Percentiles rank a stretch among this genome's conserved stretches.
Evolutionary conservation across 192 early-diverging fungal species (phyloP).

Genomic region (Rhizophagus sp.): DNA sequence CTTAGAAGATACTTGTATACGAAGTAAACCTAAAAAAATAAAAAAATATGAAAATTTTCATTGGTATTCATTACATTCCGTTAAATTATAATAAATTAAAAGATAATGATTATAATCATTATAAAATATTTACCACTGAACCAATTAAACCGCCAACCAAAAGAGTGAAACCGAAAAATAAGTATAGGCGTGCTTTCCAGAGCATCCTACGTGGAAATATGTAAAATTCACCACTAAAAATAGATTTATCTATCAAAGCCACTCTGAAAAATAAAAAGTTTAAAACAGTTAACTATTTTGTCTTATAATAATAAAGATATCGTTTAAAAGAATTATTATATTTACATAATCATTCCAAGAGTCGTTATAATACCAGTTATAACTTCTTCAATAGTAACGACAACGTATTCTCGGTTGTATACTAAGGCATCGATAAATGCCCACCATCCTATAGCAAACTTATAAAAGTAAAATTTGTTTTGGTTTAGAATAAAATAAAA

Average conservation of each 20-base stretch:
- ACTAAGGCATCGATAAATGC: constrained; percentile 9
- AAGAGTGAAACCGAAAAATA: constrained; percentile 15
- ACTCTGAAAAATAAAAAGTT: not conserved
- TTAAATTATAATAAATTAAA: not conserved
- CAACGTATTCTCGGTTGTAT: not conserved
- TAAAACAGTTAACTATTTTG: too few relatives aligned
- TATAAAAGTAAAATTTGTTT: not conserved
- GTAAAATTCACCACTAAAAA: not conserved
- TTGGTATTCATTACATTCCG: not conserved
- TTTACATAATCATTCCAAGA: constrained; percentile 17
- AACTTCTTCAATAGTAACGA: not conserved
- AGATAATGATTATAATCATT: too few relatives aligned
- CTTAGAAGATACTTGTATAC: not conserved
- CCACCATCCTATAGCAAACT: constrained; percentile 20
- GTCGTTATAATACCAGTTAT: constrained; percentile 4
- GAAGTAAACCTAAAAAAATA: not conserved
- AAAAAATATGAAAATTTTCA: not conserved
- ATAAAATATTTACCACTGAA: constrained; percentile 12
- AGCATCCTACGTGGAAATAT: not conserved
- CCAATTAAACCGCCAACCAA: constrained; percentile 5
- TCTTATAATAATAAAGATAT: too few relatives aligned
- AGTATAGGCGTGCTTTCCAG: constrained; percentile 17
- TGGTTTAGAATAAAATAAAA: not conserved
- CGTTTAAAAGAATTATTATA: not conserved
- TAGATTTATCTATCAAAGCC: not conserved